These are phyloP conservation scores for Paraphoma chrysanthemicola DNA, from an alignment of 2,329 filamentous ascomycete species.

Conservation along the genomic window DNA sequence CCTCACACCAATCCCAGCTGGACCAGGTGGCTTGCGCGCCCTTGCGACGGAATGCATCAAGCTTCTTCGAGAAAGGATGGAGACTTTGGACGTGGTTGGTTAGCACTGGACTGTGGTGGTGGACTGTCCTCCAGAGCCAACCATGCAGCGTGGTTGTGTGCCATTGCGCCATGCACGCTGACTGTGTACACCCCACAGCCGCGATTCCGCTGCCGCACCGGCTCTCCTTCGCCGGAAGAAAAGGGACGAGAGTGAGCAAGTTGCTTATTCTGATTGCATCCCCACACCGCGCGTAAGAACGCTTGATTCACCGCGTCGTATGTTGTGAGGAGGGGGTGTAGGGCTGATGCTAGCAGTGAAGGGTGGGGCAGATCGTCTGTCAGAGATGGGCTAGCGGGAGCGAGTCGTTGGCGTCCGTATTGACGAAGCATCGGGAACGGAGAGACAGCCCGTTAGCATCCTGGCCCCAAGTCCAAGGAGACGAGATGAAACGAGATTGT, in stretches of 20 bases:
- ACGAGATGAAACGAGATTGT: background rate
- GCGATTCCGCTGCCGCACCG: constrained; percentile 8
- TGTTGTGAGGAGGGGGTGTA: background rate
- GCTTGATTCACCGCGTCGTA: background rate
- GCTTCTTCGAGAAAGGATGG: constrained; percentile 31
- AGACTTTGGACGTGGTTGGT: constrained; percentile 25
- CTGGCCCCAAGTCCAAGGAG: background rate
- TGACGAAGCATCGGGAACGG: constrained; percentile 6
- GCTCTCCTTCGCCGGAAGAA: background rate
- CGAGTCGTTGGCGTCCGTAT: constrained; percentile 5
- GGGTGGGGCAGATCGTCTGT: background rate
- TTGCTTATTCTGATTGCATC: background rate
- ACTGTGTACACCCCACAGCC: constrained; percentile 19
- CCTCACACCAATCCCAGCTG: constrained; percentile 14
- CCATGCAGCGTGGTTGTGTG: background rate
- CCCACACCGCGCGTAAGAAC: background rate
- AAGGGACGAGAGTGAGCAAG: background rate
- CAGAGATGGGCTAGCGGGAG: constrained; percentile 5
- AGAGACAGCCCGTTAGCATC: background rate
- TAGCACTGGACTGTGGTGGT: background rate
- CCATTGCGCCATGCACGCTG: constrained; percentile 12
- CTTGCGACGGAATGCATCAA: constrained; percentile 17
- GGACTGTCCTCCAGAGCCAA: background rate
- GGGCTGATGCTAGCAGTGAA: constrained; percentile 5
- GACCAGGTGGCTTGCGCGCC: constrained; percentile 12